A percentile compares a stretch with the other conserved stretches of the same genome.
These are phyloP conservation scores for Durusdinium trenchii DNA, from an alignment of 73 alveolate species.

Conservation along the genomic window DNA sequence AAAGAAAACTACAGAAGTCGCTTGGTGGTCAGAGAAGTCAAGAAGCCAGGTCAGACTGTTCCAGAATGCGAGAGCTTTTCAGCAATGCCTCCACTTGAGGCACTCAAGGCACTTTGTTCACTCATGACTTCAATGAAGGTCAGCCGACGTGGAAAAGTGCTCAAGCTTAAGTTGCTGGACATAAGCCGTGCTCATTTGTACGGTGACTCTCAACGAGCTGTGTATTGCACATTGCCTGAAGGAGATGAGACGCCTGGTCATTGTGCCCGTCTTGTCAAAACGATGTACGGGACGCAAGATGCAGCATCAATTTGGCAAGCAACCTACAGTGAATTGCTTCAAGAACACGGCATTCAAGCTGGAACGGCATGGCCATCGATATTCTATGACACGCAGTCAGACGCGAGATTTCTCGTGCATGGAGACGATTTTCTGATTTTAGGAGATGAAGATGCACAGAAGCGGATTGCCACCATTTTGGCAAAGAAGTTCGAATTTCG, in stretches of 20 bases:
- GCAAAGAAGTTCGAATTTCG: background rate
- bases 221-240: background rate
- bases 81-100: slow-evolving; percentile 33
- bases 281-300: slow-evolving; percentile 53
- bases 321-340: background rate
- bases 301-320: background rate
- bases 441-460: background rate
- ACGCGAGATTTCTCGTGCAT: background rate
- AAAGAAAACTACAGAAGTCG: no score
- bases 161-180: slow-evolving; percentile 10
- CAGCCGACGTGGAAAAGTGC: background rate
- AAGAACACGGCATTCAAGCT: background rate
- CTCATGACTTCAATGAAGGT: background rate
- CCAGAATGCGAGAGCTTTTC: background rate
- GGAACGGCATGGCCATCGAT: background rate
- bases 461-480: background rate
- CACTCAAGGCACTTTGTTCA: background rate
- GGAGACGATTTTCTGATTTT: slow-evolving; percentile 29
- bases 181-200: slow-evolving; percentile 46
- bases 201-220: background rate
- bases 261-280: background rate
- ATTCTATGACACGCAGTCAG: background rate
- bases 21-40: no score
- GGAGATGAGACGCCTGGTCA: background rate
- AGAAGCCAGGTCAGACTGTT: background rate